phyloP scores from a whole-genome alignment of 1,284 basidiomycete species.

The Naganishia liquefaciens region DNA sequence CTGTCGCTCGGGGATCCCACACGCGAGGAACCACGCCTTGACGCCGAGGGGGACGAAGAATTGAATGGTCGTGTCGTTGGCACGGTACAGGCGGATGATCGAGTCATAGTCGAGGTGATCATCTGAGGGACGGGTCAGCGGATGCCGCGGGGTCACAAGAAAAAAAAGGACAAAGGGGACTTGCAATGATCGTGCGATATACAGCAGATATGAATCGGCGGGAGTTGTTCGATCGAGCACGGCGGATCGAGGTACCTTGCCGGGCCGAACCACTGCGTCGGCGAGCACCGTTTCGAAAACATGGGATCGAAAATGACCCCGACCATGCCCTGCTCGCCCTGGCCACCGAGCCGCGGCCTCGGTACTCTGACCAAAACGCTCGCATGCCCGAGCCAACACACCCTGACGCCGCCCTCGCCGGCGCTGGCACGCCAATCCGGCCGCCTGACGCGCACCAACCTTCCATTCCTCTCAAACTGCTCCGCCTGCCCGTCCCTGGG shows the following conservation, averaged over 20 bases:
- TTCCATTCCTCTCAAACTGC: slow-evolving; percentile 49
- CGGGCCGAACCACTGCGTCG: slow-evolving; percentile 51
- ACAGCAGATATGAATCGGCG: slow-evolving; percentile 48
- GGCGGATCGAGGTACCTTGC: slow-evolving; percentile 49
- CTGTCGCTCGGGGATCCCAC: slow-evolving; percentile 44
- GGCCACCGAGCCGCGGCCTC: background rate
- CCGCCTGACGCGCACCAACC: slow-evolving; percentile 43
- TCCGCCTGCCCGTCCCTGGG: slow-evolving; percentile 36
- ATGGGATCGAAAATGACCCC: slow-evolving; percentile 53
- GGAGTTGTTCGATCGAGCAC: slow-evolving; percentile 48
- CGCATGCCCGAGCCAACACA: slow-evolving; percentile 54
- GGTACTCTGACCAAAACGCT: slow-evolving; percentile 48
- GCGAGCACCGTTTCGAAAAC: slow-evolving; percentile 52
- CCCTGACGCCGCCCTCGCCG: slow-evolving; percentile 36
- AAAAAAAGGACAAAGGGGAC: slow-evolving; percentile 22
- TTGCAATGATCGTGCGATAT: slow-evolving; percentile 54
- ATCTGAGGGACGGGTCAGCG: slow-evolving; percentile 38
- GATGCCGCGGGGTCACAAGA: background rate
- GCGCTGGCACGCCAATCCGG: slow-evolving; percentile 40
- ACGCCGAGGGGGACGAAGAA: slow-evolving; percentile 52
- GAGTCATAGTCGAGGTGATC: slow-evolving; percentile 54
- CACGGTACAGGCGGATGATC: slow-evolving; percentile 48
- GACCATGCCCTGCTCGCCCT: slow-evolving; percentile 37
- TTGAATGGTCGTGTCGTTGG: slow-evolving; percentile 42
- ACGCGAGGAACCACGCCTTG: slow-evolving; percentile 48